Evolutionary conservation across 2,329 filamentous ascomycete species (phyloP).

Genomic region (Ambrosiella beaveri): DNA sequence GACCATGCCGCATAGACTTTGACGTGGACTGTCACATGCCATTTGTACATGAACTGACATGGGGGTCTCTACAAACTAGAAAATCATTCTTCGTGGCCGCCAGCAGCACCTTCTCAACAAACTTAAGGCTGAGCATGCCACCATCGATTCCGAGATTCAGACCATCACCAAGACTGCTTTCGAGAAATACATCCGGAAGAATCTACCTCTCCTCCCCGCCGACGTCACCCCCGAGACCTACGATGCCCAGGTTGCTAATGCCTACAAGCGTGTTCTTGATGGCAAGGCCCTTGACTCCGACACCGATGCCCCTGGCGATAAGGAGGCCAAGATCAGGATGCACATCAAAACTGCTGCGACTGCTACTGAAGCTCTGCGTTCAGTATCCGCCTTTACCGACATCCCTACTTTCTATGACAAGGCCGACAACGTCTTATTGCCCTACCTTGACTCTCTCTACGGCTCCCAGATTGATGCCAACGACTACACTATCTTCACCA

Average conservation of each 20-base stretch:
- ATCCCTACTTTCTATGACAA: slow-evolving; percentile 34
- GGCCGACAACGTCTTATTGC: slow-evolving; percentile 52
- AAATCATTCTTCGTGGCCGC: slow-evolving; percentile 47
- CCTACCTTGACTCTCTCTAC: slow-evolving; percentile 60
- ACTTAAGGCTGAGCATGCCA: slow-evolving; percentile 7
- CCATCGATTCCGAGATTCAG: slow-evolving; percentile 9
- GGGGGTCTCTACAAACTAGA: slow-evolving; percentile 5
- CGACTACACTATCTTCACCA: slow-evolving; percentile 62
- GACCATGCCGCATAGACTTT: no score
- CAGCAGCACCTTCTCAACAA: slow-evolving; percentile 61
- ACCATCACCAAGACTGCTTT: slow-evolving; percentile 26
- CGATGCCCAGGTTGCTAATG: slow-evolving; percentile 29
- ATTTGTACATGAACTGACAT: not conserved
- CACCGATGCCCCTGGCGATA: slow-evolving; percentile 46
- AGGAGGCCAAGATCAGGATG: slow-evolving; percentile 81
- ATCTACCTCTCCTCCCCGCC: slow-evolving; percentile 33
- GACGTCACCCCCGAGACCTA: slow-evolving; percentile 31
- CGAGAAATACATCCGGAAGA: slow-evolving; percentile 36
- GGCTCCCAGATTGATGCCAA: slow-evolving; percentile 43
- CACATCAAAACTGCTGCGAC: slow-evolving; percentile 50
- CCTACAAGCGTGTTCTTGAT: slow-evolving; percentile 36
- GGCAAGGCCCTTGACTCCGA: slow-evolving; percentile 39
- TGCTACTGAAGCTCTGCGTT: slow-evolving; percentile 22
- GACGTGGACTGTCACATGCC: not conserved
- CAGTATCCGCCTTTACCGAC: slow-evolving; percentile 25